A percentile compares a stretch with the other conserved stretches of the same genome.
Conservation (phyloP, 2,329 filamentous ascomycete species). For the Cadophora sp. region DNA sequence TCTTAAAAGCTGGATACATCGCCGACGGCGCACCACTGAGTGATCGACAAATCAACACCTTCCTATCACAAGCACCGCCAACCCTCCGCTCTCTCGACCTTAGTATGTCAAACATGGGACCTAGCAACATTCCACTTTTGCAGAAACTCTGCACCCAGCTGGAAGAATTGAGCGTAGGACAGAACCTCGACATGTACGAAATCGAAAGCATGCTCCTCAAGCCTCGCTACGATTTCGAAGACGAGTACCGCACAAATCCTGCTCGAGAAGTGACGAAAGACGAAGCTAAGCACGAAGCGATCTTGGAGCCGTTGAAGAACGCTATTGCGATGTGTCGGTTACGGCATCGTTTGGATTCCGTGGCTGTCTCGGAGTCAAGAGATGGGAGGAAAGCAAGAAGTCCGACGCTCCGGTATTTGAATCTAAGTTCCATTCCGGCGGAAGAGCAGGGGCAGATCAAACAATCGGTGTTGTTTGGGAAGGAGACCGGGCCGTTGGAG, state of each 20-base stretch:
- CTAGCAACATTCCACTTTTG: conserved; percentile 19
- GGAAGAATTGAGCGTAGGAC: conserved; percentile 28
- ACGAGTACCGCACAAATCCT: conserved; percentile 2
- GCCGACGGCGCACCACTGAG: conserved; percentile 14
- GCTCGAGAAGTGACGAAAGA: background rate
- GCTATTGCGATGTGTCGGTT: conserved; percentile 34
- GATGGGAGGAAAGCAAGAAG: background rate
- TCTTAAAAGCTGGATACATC: conserved; percentile 15
- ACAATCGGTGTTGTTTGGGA: conserved; percentile 28
- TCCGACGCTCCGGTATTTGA: conserved; percentile 22
- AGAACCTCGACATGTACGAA: conserved; percentile 26
- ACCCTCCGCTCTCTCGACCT: conserved; percentile 28
- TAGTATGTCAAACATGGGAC: conserved; percentile 19
- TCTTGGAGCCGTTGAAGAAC: conserved; percentile 28
- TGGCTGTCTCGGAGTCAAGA: background rate
- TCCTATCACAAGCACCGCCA: background rate
- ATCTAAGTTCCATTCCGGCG: conserved; percentile 25
- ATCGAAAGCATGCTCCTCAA: conserved; percentile 31
- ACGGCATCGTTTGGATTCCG: conserved; percentile 23
- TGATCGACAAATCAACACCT: conserved; percentile 16
- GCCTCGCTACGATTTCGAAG: background rate
- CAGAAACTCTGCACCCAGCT: conserved; percentile 23
- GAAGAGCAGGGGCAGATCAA: conserved; percentile 30
- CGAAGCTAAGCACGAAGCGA: conserved; percentile 13
- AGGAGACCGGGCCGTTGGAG: conserved; percentile 26